These are phyloP conservation scores for Boletellus deceptivus DNA, from an alignment of 1,284 basidiomycete genomes.

Conservation along the genomic window DNA sequence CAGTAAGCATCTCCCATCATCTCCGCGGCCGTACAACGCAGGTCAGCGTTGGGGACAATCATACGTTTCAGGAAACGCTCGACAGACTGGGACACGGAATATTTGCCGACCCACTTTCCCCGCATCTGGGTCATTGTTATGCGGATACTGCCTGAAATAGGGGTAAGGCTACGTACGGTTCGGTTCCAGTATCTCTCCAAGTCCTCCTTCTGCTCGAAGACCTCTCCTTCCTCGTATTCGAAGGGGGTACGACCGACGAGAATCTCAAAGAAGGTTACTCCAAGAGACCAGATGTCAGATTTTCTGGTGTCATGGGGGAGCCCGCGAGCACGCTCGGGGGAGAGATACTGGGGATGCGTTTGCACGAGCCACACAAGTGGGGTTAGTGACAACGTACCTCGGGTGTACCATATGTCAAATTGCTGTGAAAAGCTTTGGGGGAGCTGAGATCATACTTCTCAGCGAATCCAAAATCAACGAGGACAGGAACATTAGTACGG, in stretches of 20 bases:
- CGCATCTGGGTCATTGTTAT: slow-evolving; percentile 43
- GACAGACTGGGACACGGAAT: slow-evolving; percentile 63
- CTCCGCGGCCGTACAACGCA: slow-evolving; percentile 64
- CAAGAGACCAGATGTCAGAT: slow-evolving; percentile 91
- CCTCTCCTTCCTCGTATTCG: slow-evolving; percentile 78
- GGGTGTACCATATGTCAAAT: slow-evolving; percentile 85
- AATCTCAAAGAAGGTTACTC: slow-evolving; percentile 91
- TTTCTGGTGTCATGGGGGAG: slow-evolving; percentile 88
- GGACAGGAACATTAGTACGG: slow-evolving; percentile 68
- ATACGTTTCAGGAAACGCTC: slow-evolving; percentile 72
- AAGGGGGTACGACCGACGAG: slow-evolving; percentile 89
- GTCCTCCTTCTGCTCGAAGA: slow-evolving; percentile 79
- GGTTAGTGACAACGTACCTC: slow-evolving; percentile 51
- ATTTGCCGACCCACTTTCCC: slow-evolving; percentile 84
- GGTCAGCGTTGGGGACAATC: slow-evolving; percentile 73
- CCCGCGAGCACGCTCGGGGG: slow-evolving; percentile 84
- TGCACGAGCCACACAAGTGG: not conserved
- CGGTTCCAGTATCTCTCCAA: slow-evolving; percentile 82
- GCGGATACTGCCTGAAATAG: not conserved
- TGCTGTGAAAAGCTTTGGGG: slow-evolving; percentile 73
- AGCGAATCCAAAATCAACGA: slow-evolving; percentile 93
- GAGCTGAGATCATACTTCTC: slow-evolving; percentile 68
- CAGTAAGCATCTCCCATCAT: slow-evolving; percentile 72
- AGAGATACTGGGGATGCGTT: slow-evolving; percentile 62
- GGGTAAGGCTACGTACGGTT: slow-evolving; percentile 48